These are phyloP conservation scores for Penicillium desertorum DNA, from an alignment of 495 filamentous ascomycete species.

Conservation along the genomic window DNA sequence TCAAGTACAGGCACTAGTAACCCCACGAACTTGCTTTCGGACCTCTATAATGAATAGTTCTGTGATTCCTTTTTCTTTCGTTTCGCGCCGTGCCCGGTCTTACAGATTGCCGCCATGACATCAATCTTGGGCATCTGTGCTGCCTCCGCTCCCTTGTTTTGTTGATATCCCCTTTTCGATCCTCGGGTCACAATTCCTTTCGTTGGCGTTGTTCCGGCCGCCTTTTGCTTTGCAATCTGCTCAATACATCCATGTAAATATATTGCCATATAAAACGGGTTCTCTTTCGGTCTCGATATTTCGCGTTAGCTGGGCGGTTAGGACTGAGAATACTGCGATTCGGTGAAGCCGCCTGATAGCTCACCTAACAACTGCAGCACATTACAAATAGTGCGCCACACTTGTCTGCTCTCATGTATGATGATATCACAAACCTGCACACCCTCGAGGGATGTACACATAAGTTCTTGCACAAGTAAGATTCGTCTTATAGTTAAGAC, in stretches of 20 bases:
- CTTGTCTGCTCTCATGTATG: background rate
- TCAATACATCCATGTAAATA: slow-evolving; percentile 7
- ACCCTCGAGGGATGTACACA: background rate
- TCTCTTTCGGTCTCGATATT: background rate
- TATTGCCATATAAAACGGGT: slow-evolving; percentile 6
- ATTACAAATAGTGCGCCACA: background rate
- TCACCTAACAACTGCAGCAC: background rate
- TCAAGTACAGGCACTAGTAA: background rate
- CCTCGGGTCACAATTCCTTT: slow-evolving; percentile 1
- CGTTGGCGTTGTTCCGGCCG: slow-evolving; percentile 19
- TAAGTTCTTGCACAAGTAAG: background rate
- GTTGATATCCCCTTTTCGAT: slow-evolving; percentile 27
- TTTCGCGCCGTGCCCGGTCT: slow-evolving; percentile 6
- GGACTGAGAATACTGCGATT: background rate
- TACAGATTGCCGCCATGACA: slow-evolving; percentile 14
- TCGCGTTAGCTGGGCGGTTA: background rate
- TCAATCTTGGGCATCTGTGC: slow-evolving; percentile 11
- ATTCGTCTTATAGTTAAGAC: background rate
- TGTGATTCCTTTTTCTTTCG: slow-evolving; percentile 10
- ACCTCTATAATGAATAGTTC: slow-evolving; percentile 19
- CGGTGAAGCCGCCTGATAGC: background rate
- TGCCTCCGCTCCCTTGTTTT: slow-evolving; percentile 9
- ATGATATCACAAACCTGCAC: background rate
- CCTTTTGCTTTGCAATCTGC: slow-evolving; percentile 2
- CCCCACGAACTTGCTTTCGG: background rate